Evolutionary conservation across 2,329 filamentous ascomycete species (phyloP).

Genomic region (Pseudocercospora eumusae): DNA sequence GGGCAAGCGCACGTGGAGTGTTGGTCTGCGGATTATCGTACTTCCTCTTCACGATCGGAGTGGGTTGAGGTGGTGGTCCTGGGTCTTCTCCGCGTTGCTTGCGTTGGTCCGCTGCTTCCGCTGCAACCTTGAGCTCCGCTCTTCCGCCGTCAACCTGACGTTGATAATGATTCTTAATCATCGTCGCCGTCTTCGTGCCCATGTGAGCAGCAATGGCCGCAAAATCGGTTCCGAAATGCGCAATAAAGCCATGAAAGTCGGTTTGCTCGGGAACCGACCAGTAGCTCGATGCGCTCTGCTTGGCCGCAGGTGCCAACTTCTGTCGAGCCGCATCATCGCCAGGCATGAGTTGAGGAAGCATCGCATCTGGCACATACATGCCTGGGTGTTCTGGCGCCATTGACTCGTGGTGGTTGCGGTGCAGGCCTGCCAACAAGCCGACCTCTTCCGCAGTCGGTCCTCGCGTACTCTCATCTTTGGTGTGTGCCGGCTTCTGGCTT

Average conservation of each 20-base stretch:
- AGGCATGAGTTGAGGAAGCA: slow-evolving; percentile 3
- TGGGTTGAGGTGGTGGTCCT: slow-evolving; percentile 52
- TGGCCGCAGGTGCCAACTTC: slow-evolving; percentile 31
- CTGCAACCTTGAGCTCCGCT: slow-evolving; percentile 45
- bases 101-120: slow-evolving; percentile 46
- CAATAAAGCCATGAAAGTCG: slow-evolving; percentile 72
- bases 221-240: slow-evolving; percentile 79
- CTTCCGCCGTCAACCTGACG: slow-evolving; percentile 49
- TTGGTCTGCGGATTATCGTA: slow-evolving; percentile 46
- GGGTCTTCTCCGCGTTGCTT: slow-evolving; percentile 49
- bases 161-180: slow-evolving; percentile 65
- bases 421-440: slow-evolving; percentile 37
- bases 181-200: slow-evolving; percentile 82
- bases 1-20: slow-evolving; percentile 47
- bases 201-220: slow-evolving; percentile 72
- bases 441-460: slow-evolving; percentile 36
- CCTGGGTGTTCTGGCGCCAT: slow-evolving; percentile 25
- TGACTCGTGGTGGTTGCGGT: slow-evolving; percentile 26
- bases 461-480: slow-evolving; percentile 36
- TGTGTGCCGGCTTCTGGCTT: slow-evolving; percentile 33
- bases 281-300: slow-evolving; percentile 64
- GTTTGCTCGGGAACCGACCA: slow-evolving; percentile 82
- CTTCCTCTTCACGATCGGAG: slow-evolving; percentile 50
- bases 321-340: slow-evolving; percentile 31
- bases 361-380: slow-evolving; percentile 25